These are phyloP conservation scores for Teunomyces kruisii DNA, from an alignment of 805 yeast genomes.

Conservation along the genomic window DNA sequence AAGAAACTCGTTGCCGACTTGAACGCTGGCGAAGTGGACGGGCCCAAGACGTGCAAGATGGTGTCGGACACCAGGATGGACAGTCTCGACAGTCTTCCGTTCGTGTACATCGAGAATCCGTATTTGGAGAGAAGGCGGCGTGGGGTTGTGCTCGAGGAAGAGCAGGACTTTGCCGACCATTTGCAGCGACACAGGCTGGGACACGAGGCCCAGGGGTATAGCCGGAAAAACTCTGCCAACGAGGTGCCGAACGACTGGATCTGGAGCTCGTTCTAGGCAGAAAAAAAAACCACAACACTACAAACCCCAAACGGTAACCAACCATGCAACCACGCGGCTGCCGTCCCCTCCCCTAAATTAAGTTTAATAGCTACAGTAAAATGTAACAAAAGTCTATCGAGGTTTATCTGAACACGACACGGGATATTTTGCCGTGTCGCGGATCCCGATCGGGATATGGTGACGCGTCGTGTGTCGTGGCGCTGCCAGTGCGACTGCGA, in stretches of 20 bases:
- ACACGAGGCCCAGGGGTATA: not conserved
- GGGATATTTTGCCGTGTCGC: too few species aligned
- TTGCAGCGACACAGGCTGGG: not conserved
- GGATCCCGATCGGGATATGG: too few species aligned
- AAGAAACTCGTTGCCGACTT: slow-evolving; percentile 12
- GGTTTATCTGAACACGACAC: too few species aligned
- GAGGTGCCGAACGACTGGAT: slow-evolving; percentile 41
- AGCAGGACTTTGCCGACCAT: not conserved
- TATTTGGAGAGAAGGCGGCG: slow-evolving; percentile 11
- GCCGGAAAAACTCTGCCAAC: slow-evolving; percentile 9
- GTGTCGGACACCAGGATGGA: slow-evolving; percentile 11
- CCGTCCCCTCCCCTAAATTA: too few species aligned
- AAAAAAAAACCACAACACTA: too few species aligned
- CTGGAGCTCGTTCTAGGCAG: slow-evolving; percentile 52
- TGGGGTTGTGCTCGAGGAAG: not conserved
- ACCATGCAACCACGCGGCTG: too few species aligned
- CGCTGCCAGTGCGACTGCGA: too few species aligned
- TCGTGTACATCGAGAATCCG: slow-evolving; percentile 27
- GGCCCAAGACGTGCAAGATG: slow-evolving; percentile 3
- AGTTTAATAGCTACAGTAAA: too few species aligned
- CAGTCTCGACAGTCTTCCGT: slow-evolving; percentile 8
- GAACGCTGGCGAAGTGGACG: slow-evolving; percentile 12
- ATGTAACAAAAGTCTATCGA: too few species aligned
- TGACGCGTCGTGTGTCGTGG: too few species aligned
- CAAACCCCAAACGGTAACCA: too few species aligned